Evolutionary conservation across 306 rosid species (phyloP), one percentile per base, ranked within the genome.

Genomic region (Begonia peltatifolia): DNA sequence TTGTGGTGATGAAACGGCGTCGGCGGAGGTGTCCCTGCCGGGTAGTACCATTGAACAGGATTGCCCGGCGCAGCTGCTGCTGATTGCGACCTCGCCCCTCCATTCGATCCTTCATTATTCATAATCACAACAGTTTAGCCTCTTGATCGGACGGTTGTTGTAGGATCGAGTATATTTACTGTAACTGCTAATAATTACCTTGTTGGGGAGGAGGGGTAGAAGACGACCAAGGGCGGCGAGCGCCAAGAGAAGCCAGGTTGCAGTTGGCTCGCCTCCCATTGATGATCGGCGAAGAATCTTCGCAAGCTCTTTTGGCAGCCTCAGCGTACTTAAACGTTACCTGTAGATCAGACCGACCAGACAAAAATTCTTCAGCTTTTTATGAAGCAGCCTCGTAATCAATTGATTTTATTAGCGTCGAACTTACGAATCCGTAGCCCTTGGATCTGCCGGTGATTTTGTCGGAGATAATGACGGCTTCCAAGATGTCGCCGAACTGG

Each of bases 391-490:
- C 6, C 36, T 5, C 6, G 1, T 6, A 35, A 2, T 0, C 10
- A 22, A 6, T 7, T 30, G 38, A 7, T 30, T 30, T 30, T 30
- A 30, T 30, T 30, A 30, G 38, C 38, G 38, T 2, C 5, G 50
- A 9, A 69, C 95, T 66, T 69, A 87, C 95, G 56, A 87, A 87
- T 61, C 95, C 95, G 56, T 87, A 87, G 72, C 95, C 95, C 73
- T 87, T 87, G 86, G 95, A 87, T 82, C 87, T 74, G 73, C 79
- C 93, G 18, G 88, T 87, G 56, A 70, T 50, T 63, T 87, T 87
- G 43, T 87, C 95, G n/a, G 75, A 75, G 69, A 87, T 87, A 65
- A 87, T 77, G 65, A 87, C 95, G 11, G 95, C 95, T 63, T 87
- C 95, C 9, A 87, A 74, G 76, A 87, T 82, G 67, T 87, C 80